Conservation (phyloP, 2,329 filamentous ascomycete species). For the Penicillium sp. region DNA sequence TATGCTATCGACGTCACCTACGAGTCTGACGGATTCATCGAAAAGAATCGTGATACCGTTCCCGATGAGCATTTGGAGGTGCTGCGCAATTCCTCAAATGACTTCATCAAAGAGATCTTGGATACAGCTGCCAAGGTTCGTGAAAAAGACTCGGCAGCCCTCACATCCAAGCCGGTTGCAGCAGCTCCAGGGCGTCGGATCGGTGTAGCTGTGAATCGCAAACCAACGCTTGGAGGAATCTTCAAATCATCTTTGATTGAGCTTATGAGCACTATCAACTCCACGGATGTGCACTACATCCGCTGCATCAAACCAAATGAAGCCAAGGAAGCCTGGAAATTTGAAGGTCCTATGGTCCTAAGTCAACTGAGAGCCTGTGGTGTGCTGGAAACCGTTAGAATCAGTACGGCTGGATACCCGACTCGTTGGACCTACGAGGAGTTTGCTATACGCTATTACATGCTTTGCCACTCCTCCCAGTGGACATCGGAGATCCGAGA, state of each 20-base stretch:
- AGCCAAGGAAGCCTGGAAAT: slow-evolving; percentile 94
- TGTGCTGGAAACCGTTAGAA: slow-evolving; percentile 97
- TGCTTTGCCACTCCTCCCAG: slow-evolving; percentile 83
- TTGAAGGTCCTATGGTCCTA: slow-evolving; percentile 97
- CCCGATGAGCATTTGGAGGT: slow-evolving; percentile 98
- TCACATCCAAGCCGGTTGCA: slow-evolving; percentile 72
- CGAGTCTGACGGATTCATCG: slow-evolving; percentile 97
- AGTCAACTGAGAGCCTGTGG: slow-evolving; percentile 96
- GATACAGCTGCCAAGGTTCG: slow-evolving; percentile 82
- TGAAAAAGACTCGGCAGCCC: slow-evolving; percentile 74
- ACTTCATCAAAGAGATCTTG: slow-evolving; percentile 80
- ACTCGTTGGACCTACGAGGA: slow-evolving; percentile 99
- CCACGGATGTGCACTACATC: slow-evolving; percentile 98
- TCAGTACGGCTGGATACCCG: slow-evolving; percentile 95
- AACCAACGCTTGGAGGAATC: slow-evolving; percentile 95
- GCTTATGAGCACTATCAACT: slow-evolving; percentile 96
- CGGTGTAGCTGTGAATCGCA: slow-evolving; percentile 88
- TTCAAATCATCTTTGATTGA: slow-evolving; percentile 99
- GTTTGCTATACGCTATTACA: slow-evolving; percentile 96
- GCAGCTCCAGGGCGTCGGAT: slow-evolving; percentile 76
- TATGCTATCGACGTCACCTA: slow-evolving; percentile 98
- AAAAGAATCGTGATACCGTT: slow-evolving; percentile 98
- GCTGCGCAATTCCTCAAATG: slow-evolving; percentile 77
- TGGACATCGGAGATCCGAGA: slow-evolving; percentile 94
- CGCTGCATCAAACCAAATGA: slow-evolving; percentile 99